phyloP scores from a whole-genome alignment of 2,329 filamentous ascomycete genomes.

The Fusarium secorum region DNA sequence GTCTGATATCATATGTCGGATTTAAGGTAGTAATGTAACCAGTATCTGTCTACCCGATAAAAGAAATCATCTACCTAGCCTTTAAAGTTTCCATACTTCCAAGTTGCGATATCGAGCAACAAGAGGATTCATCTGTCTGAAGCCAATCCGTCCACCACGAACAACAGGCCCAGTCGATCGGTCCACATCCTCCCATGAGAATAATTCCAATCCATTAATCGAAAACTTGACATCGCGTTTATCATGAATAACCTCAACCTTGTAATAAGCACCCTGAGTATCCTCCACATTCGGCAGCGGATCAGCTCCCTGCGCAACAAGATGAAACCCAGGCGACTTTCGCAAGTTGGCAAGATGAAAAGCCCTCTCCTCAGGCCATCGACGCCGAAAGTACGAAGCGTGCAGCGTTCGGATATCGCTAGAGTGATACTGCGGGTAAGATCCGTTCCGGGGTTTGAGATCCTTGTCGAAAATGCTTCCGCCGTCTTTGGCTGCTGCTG shows the following conservation, averaged over 20 bases:
- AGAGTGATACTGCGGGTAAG: constrained; percentile 38
- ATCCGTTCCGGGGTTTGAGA: constrained; percentile 31
- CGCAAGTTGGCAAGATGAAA: constrained; percentile 37
- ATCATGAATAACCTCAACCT: constrained; percentile 35
- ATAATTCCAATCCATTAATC: constrained; percentile 27
- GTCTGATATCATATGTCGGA: accelerated
- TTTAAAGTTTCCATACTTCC: constrained; percentile 35
- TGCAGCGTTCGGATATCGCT: constrained; percentile 37
- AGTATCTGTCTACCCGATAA: accelerated
- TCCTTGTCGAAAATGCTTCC: constrained; percentile 36
- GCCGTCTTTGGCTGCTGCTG: constrained; percentile 16
- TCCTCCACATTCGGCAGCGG: constrained; percentile 34
- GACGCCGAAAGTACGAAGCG: constrained; percentile 37
- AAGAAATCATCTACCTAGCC: accelerated
- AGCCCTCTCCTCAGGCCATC: constrained; percentile 37
- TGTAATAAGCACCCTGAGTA: constrained; percentile 32
- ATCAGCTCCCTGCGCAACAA: constrained; percentile 37
- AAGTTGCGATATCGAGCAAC: constrained; percentile 35
- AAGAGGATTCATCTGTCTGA: constrained; percentile 36
- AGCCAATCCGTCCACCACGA: constrained; percentile 28
- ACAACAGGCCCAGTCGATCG: constrained; percentile 32
- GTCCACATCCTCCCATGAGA: constrained; percentile 32
- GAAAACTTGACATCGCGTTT: constrained; percentile 27
- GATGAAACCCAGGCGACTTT: constrained; percentile 37
- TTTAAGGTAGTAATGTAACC: accelerated